Evolutionary conservation across 441 rosid species (phyloP), one percentile per base, ranked within the genome.

Genomic region (Biscutella laevigata): DNA sequence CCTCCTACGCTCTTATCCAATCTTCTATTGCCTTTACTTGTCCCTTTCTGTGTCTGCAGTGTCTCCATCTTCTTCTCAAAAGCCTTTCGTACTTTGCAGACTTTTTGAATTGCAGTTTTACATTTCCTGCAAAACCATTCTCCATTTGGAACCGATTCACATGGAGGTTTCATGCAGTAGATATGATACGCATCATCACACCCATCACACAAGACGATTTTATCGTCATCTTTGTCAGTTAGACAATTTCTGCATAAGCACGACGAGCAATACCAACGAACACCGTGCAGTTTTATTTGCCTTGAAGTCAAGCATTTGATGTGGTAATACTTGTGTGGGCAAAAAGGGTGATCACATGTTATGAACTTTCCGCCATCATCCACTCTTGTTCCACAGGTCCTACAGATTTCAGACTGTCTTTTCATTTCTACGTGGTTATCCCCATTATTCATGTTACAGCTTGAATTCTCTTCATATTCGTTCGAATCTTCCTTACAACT

Each of bases 161-260:
- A 78, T 1, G 88, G 86, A 0, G 95, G 98, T 40, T 26, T 73
- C 81, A 84, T 62, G 72, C 96, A 92, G 53, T 86, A 86, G 42
- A 86, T 42, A 71, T 92, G 98, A 74, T 80, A 92, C 21, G 81
- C 98, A 51, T 78, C 80, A 72, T 88, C 96, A 69, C 98, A 92
- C 8, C 84, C 82, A 74, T 88, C 98, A 34, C 98, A 92, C 35
- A 92, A 32, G 58, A 88, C 79, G 44, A 91, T 77, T 69, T 78
- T 53, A 53, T 82, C 82, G 64, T 88, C 92, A 40, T 92, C 95
- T 69, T 49, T 76, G 47, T 92, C 89, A 11, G 71, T 52, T 10
- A 79, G 80, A 80, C 98, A 92, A 29, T 50, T 57, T 70, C 91
- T 73, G 60, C 98, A 92, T n/a, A 88, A 64, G 70, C 98, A 92